Evolutionary conservation across 495 filamentous ascomycete genomes (phyloP).

Genomic region (Thozetella sp.): DNA sequence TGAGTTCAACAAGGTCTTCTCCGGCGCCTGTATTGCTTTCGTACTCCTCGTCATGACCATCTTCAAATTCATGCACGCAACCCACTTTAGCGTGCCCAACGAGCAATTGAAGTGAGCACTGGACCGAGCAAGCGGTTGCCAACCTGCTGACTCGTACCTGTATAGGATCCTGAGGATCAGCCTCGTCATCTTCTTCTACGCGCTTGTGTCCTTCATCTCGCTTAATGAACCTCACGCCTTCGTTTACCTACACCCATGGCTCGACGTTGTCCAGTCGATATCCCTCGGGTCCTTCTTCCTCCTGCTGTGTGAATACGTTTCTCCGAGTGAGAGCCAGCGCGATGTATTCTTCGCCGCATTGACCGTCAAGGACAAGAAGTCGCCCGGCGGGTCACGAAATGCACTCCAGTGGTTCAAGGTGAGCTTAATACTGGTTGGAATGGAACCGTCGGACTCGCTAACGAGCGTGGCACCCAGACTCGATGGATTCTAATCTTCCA

Average conservation of each 20-base stretch:
- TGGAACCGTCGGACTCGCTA: too few species aligned
- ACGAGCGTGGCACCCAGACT: slow-evolving; percentile 21
- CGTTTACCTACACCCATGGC: slow-evolving; percentile 29
- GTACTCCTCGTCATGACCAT: slow-evolving; percentile 18
- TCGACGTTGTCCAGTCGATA: slow-evolving; percentile 28
- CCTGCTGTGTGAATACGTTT: slow-evolving; percentile 30
- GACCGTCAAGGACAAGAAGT: slow-evolving; percentile 11
- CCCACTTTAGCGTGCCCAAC: slow-evolving; percentile 24
- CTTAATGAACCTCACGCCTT: slow-evolving; percentile 25
- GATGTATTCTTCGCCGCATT: slow-evolving; percentile 24
- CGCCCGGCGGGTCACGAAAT: neutral
- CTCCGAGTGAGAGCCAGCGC: slow-evolving; percentile 16
- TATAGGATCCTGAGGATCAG: slow-evolving; percentile 28
- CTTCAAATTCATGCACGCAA: slow-evolving; percentile 23
- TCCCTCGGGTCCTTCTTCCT: slow-evolving; percentile 31
- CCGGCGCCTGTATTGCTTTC: slow-evolving; percentile 19
- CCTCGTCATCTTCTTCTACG: slow-evolving; percentile 23
- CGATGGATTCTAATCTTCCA: slow-evolving; percentile 29
- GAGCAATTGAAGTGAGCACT: slow-evolving; percentile 29
- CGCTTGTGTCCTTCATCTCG: slow-evolving; percentile 25
- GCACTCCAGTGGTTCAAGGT: slow-evolving; percentile 14
- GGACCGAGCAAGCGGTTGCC: neutral
- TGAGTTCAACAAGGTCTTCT: slow-evolving; percentile 24
- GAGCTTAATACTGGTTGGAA: neutral
- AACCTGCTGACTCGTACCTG: neutral